A percentile compares a stretch with the other conserved stretches of the same genome.
Evolutionary conservation across 257 asterid genomes (phyloP).

Genomic region (Nicotiana noctiflora): DNA sequence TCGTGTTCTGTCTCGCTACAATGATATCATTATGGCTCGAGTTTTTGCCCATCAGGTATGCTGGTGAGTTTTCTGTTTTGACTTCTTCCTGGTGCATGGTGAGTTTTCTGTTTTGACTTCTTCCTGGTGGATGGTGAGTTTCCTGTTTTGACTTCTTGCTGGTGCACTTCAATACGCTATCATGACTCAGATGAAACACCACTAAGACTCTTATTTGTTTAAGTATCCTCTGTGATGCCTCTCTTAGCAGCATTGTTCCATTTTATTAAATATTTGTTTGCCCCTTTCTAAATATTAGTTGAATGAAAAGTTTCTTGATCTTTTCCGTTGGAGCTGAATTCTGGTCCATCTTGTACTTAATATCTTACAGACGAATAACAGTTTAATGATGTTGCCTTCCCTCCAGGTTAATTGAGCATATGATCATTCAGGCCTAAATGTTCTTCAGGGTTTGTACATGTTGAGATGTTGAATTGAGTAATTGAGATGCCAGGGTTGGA

Average conservation of each 20-base stretch:
- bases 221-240: background rate
- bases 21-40: slow-evolving; percentile 97
- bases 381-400: background rate
- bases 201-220: background rate
- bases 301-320: background rate
- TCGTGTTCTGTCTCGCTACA: slow-evolving; percentile 89
- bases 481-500: background rate
- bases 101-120: too few species aligned
- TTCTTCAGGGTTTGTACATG: background rate
- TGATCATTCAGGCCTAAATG: background rate
- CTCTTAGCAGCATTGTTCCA: background rate
- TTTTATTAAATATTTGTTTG: background rate
- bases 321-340: background rate
- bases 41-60: slow-evolving; percentile 98
- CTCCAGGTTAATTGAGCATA: background rate
- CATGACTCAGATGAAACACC: background rate
- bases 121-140: too few species aligned
- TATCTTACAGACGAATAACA: background rate
- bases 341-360: background rate
- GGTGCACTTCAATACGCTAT: background rate
- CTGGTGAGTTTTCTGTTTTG: slow-evolving; percentile 57
- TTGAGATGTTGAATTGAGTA: background rate
- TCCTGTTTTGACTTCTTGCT: background rate
- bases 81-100: too few species aligned
- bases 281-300: background rate